Evolutionary conservation across 2,329 filamentous ascomycete species (phyloP), one percentile per base, ranked within the genome.

Genomic region (Colletotrichum melonis): DNA sequence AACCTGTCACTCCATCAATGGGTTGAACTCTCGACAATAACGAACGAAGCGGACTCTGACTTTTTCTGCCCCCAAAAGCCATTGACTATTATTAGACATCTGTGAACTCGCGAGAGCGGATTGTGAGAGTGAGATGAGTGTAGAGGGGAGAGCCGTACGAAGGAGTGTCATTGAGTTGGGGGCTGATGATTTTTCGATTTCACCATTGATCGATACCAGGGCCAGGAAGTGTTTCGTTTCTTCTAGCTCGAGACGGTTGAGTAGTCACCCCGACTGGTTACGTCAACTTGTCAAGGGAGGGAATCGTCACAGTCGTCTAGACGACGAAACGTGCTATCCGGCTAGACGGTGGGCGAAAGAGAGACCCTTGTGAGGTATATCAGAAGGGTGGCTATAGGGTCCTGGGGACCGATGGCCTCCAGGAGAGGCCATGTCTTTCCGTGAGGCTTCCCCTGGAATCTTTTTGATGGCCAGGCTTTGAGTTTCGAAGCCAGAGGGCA

Each of bases 191-290:
- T 12, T 26, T 7, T 35, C 32, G 14, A 19, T 24, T 63, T 11
- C 22, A 46, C 22, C 12, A 55, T 26, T n/a, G 16, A 32, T 19
- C 54, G 28, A 32, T 28, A 5, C 12, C 8, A 65, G 46, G 67
- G 70, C 38, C 38, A 42, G 19, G 32, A 11, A 11, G 30, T n/a
- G 71, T 66, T 71, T 73, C 49, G 67, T 73, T 73, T 73, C 67
- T 30, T 38, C 30, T 60, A 16, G 22, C 28, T 19, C 7, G 19
- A 16, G n/a, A 32, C 28, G 28, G 28, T n/a, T 14, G 30, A 30
- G 60, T 30, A 62, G 22, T 46, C 62, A 19, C 19, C 60, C 28
- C 24, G 60, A 73, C n/a, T 60, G 22, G 52, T 28, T 14, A 30
- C 11, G 32, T 32, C 54, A 35, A 35, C 32, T 12, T 35, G 32